Conservation (phyloP, 192 early-diverging fungal species). For the Martensiomyces pterosporus region DNA sequence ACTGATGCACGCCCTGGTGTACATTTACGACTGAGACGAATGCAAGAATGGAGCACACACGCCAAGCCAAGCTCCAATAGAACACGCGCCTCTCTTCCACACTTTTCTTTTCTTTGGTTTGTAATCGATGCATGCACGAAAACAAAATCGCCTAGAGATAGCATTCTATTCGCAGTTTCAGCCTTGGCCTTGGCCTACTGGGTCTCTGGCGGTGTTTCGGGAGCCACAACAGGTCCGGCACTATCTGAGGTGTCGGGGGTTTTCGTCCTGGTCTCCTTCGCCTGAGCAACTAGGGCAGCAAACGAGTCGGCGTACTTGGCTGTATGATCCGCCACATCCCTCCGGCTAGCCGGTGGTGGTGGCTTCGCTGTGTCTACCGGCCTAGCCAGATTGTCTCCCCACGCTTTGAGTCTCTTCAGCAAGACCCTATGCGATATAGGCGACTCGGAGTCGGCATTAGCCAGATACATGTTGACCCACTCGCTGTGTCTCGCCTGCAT, state of each 20-base stretch:
- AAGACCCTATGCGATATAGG: constrained; percentile 31
- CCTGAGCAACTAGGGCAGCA: constrained; percentile 28
- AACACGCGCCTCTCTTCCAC: too few relatives aligned
- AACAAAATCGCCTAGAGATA: neutral
- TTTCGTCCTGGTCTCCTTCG: constrained; percentile 4
- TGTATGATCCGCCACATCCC: constrained; percentile 16
- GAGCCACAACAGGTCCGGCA: neutral
- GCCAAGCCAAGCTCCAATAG: too few relatives aligned
- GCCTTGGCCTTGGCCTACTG: too few relatives aligned
- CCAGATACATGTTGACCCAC: constrained; percentile 52
- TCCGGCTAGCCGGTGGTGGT: neutral
- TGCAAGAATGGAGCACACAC: too few relatives aligned
- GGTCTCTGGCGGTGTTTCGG: neutral
- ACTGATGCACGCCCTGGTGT: constrained; percentile 46
- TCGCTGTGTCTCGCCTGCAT: constrained; percentile 48
- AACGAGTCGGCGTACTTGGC: constrained; percentile 40
- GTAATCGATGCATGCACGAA: too few relatives aligned
- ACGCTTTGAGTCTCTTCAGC: constrained; percentile 22
- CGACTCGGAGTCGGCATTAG: constrained; percentile 39
- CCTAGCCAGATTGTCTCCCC: constrained; percentile 26
- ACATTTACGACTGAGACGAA: constrained; percentile 47
- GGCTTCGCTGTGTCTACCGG: constrained; percentile 7
- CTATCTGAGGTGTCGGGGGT: neutral
- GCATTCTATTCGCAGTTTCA: too few relatives aligned
- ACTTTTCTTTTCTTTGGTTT: too few relatives aligned